These are phyloP conservation scores for Pseudogymnoascus sp. DNA, from an alignment of 2,329 filamentous ascomycete genomes.

Conservation along the genomic window DNA sequence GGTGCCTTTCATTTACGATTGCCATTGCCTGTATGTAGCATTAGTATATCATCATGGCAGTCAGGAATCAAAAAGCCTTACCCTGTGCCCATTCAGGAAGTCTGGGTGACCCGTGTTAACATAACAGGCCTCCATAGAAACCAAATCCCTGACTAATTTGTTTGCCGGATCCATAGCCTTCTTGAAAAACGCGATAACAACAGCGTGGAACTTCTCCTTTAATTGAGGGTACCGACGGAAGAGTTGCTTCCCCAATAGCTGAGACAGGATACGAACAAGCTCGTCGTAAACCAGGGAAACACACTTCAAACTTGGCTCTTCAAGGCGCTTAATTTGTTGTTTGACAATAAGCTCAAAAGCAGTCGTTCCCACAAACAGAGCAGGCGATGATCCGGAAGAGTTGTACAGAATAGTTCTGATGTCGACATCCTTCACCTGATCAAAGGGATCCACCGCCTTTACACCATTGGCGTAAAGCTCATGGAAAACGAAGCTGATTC, in stretches of 20 bases:
- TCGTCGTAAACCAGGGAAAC: constrained; percentile 96
- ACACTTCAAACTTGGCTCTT: constrained; percentile 96
- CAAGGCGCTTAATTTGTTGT: constrained; percentile 92
- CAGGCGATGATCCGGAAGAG: constrained; percentile 95
- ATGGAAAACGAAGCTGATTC: constrained; percentile 99
- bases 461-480: constrained; percentile 96
- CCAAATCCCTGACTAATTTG: constrained; percentile 88
- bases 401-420: constrained; percentile 97
- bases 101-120: constrained; percentile 98
- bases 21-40: constrained; percentile 66
- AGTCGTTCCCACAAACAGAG: constrained; percentile 91
- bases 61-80: constrained; percentile 33
- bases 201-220: constrained; percentile 93
- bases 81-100: constrained; percentile 89
- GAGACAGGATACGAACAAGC: constrained; percentile 85
- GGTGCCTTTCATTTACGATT: constrained; percentile 90
- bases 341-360: constrained; percentile 99
- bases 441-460: constrained; percentile 96
- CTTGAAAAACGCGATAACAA: constrained; percentile 94
- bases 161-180: constrained; percentile 97
- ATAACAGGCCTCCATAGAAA: constrained; percentile 93
- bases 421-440: constrained; percentile 93
- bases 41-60: constrained; percentile 18
- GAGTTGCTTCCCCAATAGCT: constrained; percentile 78
- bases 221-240: constrained; percentile 89